Conservation (phyloP, 768 basidiomycete species). For the Lactifluus volemus region DNA sequence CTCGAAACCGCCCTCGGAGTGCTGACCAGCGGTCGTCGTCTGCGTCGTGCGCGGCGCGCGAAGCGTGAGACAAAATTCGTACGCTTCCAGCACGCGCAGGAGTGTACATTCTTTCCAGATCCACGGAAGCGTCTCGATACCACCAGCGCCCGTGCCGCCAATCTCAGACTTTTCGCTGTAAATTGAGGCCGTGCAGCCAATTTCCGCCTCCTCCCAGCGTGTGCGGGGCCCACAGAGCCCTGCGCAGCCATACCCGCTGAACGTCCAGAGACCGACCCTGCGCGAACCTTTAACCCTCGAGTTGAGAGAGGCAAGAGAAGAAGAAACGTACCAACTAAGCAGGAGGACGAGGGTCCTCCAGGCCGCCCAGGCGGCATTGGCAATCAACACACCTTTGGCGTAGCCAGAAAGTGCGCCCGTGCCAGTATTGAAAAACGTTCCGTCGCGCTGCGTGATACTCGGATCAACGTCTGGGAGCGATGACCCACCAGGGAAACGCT, state of each 20-base stretch:
- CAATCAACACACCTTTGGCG: no score
- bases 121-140: conserved; percentile 53
- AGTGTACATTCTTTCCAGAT: conserved; percentile 67
- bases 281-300: conserved; percentile 38
- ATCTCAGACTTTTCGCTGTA: conserved; percentile 38
- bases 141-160: neutral
- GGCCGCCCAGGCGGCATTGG: conserved; percentile 51
- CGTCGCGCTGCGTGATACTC: no score
- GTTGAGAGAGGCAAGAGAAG: neutral
- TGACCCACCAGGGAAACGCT: no score
- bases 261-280: conserved; percentile 72
- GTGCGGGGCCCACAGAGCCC: conserved; percentile 80
- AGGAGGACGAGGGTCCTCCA: conserved; percentile 62
- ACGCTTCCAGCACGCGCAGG: conserved; percentile 66
- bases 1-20: conserved; percentile 30
- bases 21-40: conserved; percentile 26
- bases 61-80: conserved; percentile 18
- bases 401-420: no score
- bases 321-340: conserved; percentile 24
- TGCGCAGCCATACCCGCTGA: conserved; percentile 68
- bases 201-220: conserved; percentile 76
- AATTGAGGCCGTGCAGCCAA: conserved; percentile 47
- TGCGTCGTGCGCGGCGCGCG: conserved; percentile 17
- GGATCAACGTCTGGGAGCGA: no score
- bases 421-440: no score